Percentiles rank a stretch among this genome's conserved stretches.
These are phyloP conservation scores for Daldinia loculata DNA, from an alignment of 495 filamentous ascomycete species.

Conservation along the genomic window DNA sequence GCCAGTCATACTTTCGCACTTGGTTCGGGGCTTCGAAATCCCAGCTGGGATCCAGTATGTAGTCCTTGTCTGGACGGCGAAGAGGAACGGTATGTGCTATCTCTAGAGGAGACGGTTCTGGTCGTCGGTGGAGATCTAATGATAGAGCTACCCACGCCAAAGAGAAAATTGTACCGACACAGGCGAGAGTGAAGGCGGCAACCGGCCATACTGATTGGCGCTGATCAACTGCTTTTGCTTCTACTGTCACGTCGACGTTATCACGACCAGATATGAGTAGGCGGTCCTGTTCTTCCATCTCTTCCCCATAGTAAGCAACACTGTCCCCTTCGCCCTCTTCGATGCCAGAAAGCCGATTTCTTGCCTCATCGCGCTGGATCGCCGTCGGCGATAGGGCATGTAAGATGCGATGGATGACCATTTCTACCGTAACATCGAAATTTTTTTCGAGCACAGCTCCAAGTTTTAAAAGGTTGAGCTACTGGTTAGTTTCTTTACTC, in stretches of 20 bases:
- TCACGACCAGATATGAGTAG: conserved; percentile 11
- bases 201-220: conserved; percentile 18
- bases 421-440: conserved; percentile 18
- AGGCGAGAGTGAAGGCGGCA: conserved; percentile 11
- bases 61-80: conserved; percentile 49
- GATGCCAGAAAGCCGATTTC: background rate
- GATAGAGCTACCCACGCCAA: conserved; percentile 27
- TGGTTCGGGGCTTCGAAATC: conserved; percentile 52
- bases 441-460: background rate
- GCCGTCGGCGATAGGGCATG: conserved; percentile 28
- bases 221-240: background rate
- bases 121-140: conserved; percentile 2
- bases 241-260: conserved; percentile 3
- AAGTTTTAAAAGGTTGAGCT: background rate
- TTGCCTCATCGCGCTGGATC: conserved; percentile 10
- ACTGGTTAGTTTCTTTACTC: background rate
- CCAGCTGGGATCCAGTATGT: conserved; percentile 58
- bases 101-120: conserved; percentile 17
- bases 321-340: background rate
- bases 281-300: conserved; percentile 5
- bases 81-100: conserved; percentile 20
- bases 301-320: background rate
- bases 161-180: conserved; percentile 24
- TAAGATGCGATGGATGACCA: conserved; percentile 12
- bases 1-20: conserved; percentile 59